Evolutionary conservation across 2,329 filamentous ascomycete genomes (phyloP).

Genomic region (Beauveria varroae): DNA sequence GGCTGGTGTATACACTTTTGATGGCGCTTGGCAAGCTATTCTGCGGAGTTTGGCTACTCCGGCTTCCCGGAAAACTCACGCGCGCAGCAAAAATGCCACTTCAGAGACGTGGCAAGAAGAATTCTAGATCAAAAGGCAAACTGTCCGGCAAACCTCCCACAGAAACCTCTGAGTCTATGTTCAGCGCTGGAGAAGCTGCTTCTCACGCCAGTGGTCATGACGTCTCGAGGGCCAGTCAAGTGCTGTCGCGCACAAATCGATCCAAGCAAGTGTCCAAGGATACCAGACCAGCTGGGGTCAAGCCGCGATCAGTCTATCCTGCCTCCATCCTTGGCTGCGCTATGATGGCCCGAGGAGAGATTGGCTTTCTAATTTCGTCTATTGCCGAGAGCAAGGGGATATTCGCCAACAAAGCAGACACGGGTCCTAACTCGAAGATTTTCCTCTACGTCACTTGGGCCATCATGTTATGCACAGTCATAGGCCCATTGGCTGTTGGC

Average conservation of each 20-base stretch:
- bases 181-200: too few relatives aligned
- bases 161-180: too few relatives aligned
- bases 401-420: conserved; percentile 21
- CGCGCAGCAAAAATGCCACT: background rate
- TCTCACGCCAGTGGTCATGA: background rate
- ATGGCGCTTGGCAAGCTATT: conserved; percentile 58
- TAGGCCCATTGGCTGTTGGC: conserved; percentile 42
- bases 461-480: conserved; percentile 46
- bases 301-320: conserved; percentile 58
- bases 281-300: conserved; percentile 22
- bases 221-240: background rate
- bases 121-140: accelerated
- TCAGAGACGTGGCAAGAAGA: background rate
- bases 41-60: conserved; percentile 50
- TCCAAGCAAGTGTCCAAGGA: background rate
- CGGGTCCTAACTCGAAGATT: conserved; percentile 27
- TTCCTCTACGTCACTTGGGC: conserved; percentile 50
- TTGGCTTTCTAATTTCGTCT: conserved; percentile 68
- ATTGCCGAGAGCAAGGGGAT: conserved; percentile 50
- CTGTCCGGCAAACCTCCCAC: too few relatives aligned
- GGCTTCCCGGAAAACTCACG: background rate
- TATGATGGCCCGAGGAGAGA: conserved; percentile 75
- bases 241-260: background rate
- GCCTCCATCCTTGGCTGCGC: conserved; percentile 55
- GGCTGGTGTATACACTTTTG: conserved; percentile 61